Evolutionary conservation across 2,329 filamentous ascomycete genomes (phyloP).

Genomic region (Calycina marina): DNA sequence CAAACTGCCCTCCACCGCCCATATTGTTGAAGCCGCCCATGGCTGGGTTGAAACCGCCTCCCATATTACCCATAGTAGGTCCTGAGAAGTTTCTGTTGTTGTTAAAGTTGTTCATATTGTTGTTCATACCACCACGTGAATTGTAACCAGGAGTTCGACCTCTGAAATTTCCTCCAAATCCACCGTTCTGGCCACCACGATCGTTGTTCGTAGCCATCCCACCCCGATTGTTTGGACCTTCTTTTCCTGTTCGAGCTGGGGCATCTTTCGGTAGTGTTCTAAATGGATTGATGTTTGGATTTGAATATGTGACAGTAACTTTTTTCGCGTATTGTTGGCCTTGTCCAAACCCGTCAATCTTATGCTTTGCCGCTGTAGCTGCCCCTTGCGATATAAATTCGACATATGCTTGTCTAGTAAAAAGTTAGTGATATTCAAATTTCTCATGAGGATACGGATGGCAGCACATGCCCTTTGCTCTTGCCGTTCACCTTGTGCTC

Average conservation of each 20-base stretch:
- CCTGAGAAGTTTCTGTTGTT: conserved; percentile 35
- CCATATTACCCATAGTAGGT: conserved; percentile 29
- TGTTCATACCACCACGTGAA: conserved; percentile 25
- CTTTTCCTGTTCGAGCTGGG: conserved; percentile 53
- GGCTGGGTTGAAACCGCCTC: conserved; percentile 27
- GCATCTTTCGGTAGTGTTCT: conserved; percentile 82
- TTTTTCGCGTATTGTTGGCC: conserved; percentile 44
- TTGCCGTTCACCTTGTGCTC: conserved; percentile 99
- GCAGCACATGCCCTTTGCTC: conserved; percentile 68
- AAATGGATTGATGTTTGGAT: conserved; percentile 71
- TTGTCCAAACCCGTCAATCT: conserved; percentile 51
- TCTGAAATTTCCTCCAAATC: conserved; percentile 28
- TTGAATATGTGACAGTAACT: conserved; percentile 59
- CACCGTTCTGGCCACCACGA: conserved; percentile 22
- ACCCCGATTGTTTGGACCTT: conserved; percentile 38
- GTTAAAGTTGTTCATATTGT: conserved; percentile 35
- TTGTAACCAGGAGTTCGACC: conserved; percentile 34
- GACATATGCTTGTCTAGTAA: conserved; percentile 54
- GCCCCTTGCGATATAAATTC: conserved; percentile 76
- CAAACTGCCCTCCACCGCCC: conserved; percentile 29
- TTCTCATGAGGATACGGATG: not conserved
- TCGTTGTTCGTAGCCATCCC: conserved; percentile 33
- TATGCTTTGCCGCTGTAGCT: conserved; percentile 70
- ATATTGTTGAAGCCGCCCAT: conserved; percentile 33
- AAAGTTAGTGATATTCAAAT: conserved; percentile 5